Base-by-base conservation (phyloP, 352 stramenopile genomes). In the Globisporangium rhizosaccharum region DNA sequence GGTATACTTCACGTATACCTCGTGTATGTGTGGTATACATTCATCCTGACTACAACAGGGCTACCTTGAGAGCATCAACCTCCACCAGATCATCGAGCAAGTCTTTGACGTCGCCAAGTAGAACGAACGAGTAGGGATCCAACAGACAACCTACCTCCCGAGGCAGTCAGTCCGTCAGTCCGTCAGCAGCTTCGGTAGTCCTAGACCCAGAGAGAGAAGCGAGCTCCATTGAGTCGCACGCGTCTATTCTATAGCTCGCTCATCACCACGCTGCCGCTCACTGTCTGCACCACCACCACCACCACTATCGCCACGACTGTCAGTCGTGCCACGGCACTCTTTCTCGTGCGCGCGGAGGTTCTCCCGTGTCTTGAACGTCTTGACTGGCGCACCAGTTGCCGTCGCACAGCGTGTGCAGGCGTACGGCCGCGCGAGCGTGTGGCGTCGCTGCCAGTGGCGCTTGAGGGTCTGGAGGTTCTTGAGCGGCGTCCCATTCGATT, bases 51-150 rank as follows among this genome's bases (percentile, higher is more conserved):
- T 39, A 12, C 33, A 36, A 61, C 62, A 89, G 79, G 82, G 85
- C 53, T 88, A 94, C 61, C 65, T 94, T 54, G 82, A 92, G 57
- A 92, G 82, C 65, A 94, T 94, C 65, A 94, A 94, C 63, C 71
- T 94, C 36, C 85, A 92, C 56, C 75, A 76, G 58, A 87, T 94
- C 61, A 83, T 92, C 65, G 85, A 92, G 36, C 71, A 86, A 67
- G 79, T 92, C 56, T 92, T 94, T 52, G 81, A 92, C 59, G 83
- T 93, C 57, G 76, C 76, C 59, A 91, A 91, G 71, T 93, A 84
- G 82, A 56, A 3, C 18, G 33, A 44, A 15, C 23, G 17, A 45
- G 1, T 11, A 39, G 9, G 6, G 6, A 39, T 12, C 8, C 8
- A 8, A 12, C 33, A 39, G 7, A 39, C 33, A 2, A 8, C 33